Base-by-base conservation (phyloP, 2,329 filamentous ascomycete species). In the Claviceps africana region DNA sequence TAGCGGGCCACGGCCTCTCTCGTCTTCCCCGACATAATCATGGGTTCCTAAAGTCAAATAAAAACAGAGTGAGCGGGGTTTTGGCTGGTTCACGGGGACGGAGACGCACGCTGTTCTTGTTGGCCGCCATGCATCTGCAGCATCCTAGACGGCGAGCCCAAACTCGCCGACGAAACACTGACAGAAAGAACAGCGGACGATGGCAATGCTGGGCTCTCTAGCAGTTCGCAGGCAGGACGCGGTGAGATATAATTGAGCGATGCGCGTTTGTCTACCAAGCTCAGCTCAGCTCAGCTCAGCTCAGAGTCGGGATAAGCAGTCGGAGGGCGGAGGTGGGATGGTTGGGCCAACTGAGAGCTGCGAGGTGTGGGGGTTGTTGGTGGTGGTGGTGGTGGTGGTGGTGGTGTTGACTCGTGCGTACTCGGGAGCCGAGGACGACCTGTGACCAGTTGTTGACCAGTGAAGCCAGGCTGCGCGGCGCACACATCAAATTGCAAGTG, bases 1-100 rank as follows among this genome's bases (percentile, higher is more conserved):
- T 55, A 76, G 69, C 62, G 72, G 72, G 60, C 63, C 69, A 56
- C 72, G 68, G 53, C 69, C 73, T 61, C 68, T 68, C 62, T 67
- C 62, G 53, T 64, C 62, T 53, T 69, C 61, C 54, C 60, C 63
- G 47, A 56, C 59, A 53, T 60, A 60, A 53, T 61, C 63, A 55
- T 68, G 64, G 59, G 61, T 59, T 60, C 59, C 67, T 69, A 45
- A 37, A 47, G 28, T n/a, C 48, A 51, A 48, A 56, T 55, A 56
- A 53, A 59, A 57, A 61, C 59, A 56, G 42, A 51, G 50, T 51
- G 25, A 47, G 48, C 40, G 50, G 33, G 44, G 42, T 37, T 44
- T 35, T 49, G 50, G 51, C 50, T 48, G 44, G 45, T 25, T 47
- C 19, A 42, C 44, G 31, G 22, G 11, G 10, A 6, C 37, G 15